Evolutionary conservation across 768 basidiomycete genomes (phyloP), one percentile per base, ranked within the genome.

Genomic region (Lentinus tigrinus): DNA sequence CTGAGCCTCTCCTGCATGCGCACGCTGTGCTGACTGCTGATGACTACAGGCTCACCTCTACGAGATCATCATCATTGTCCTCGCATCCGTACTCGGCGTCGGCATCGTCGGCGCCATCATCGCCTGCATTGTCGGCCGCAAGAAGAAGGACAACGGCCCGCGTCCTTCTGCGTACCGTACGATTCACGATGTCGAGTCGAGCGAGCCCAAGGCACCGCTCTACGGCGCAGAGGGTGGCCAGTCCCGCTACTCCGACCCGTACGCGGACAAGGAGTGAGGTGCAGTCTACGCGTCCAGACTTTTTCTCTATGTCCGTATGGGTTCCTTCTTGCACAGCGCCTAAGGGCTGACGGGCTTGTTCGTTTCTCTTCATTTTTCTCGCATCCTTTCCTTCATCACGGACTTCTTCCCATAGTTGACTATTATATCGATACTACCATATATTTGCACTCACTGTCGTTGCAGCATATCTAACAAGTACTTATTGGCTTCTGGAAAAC

Each of bases 191-290:
- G 48, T 42, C 46, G 58, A 63, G 47, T 19, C 31, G 14, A 44
- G 47, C 42, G 62, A 46, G 36, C 50, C 52, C 42, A 56, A 56
- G 17, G 62, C 47, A 1, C 55, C 62, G 42, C 47, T 63, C 2
- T 59, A 63, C 48, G 58, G 55, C 43, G 62, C 58, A 26, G 62
- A 63, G 43, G 62, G 56, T 34, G 62, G 62, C 52, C 14, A 17
- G 40, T 54, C 57, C n/a, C 62, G 54, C 40, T 63, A 63, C 52
- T 17, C 62, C 4, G 62, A 63, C 24, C 62, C 62, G 6, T 63
- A 63, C 52, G 43, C 47, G 31, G 62, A 63, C 60, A 46, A 60
- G 48, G 39, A 49, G 43, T 55, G 19, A 42, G 37, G 28, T 13
- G n/a, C 24, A 16, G 16, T 40, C 5, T 16, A 8, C 16, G 38